These are phyloP conservation scores for Trichophyton schoenleinii DNA, from an alignment of 2,329 filamentous ascomycete genomes.

Conservation along the genomic window DNA sequence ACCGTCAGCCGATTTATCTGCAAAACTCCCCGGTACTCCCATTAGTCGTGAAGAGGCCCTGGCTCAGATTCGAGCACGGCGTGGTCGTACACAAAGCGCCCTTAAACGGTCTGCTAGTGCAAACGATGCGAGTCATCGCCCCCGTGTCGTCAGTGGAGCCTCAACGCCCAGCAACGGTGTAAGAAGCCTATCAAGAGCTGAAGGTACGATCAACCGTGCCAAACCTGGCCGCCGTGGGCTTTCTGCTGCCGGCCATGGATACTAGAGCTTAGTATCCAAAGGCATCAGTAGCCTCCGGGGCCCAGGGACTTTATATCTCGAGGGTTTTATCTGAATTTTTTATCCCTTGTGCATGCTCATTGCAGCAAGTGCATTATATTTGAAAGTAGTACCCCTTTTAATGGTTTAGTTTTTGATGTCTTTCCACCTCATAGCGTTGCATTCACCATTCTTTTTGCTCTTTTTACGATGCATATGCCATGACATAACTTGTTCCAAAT, in stretches of 20 bases:
- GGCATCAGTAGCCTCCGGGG: neutral
- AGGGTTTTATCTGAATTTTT: too few relatives aligned
- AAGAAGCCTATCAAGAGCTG: slow-evolving; percentile 25
- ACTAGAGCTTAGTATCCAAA: neutral
- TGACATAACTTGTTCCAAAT: neutral
- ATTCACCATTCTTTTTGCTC: neutral
- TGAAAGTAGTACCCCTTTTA: neutral
- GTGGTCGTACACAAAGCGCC: slow-evolving; percentile 31
- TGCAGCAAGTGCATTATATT: neutral
- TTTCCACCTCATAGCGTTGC: neutral
- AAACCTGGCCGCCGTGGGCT: slow-evolving; percentile 15
- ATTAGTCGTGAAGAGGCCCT: slow-evolving; percentile 37
- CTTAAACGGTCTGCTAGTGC: slow-evolving; percentile 30
- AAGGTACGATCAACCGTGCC: slow-evolving; percentile 17
- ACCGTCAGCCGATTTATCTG: slow-evolving; percentile 12
- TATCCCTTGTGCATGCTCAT: too few relatives aligned
- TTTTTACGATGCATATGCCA: neutral
- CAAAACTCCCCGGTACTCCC: slow-evolving; percentile 30
- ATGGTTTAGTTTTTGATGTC: neutral
- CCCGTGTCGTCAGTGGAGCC: neutral
- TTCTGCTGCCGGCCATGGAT: slow-evolving; percentile 16
- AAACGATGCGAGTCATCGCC: slow-evolving; percentile 22
- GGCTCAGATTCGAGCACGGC: slow-evolving; percentile 37
- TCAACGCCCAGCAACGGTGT: slow-evolving; percentile 11
- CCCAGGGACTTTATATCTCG: too few relatives aligned